Base-by-base conservation (phyloP, 2,329 filamentous ascomycete genomes). In the Bimuria novae-zelandiae region DNA sequence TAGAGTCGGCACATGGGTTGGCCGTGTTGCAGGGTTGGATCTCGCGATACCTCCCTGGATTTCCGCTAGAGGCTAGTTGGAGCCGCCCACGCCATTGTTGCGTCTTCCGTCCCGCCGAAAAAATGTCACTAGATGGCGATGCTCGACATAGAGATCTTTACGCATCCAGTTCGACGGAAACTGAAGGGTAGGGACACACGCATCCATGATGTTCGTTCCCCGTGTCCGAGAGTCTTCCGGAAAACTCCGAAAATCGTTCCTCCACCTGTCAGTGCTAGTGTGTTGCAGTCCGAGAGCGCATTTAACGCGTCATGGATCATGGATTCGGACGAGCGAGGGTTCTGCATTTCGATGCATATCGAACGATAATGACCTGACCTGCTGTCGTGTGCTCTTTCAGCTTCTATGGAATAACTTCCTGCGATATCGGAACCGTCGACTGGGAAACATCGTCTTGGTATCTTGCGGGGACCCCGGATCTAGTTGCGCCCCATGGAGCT, bases 1-100 rank as follows among this genome's bases (percentile, higher is more conserved):
- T 73, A 70, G 54, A 25, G 6, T 16, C 12, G 5, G 23, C 33
- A n/a, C 4, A n/a, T n/a, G 10, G 2, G n/a, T n/a, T 7, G n/a
- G 43, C 12, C 3, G 36, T 23, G 33, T 35, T 14, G 7, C 27
- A 43, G 30, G 37, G 29, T 36, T 35, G 27, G n/a, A 6, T 23
- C 25, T 39, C 47, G 47, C 47, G 36, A 40, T 25, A 32, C 36
- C 33, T 39, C 5, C 33, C 45, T 39, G 14, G 19, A 32, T 6
- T 21, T 22, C 22, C 25, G 17, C 42, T 36, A 35, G 30, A 36
- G 12, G 29, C 19, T 46, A 17, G 30, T 23, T 30, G 14, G 43
- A 46, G 30, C 43, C 43, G 30, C 30, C 40, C 23, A 50, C 49
- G 49, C 58, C 44, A 47, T n/a, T 27, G 14, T n/a, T 22, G 43